Evolutionary conservation across 176 grass and related monocot genomes (phyloP).

Genomic region (Avena atlantica): DNA sequence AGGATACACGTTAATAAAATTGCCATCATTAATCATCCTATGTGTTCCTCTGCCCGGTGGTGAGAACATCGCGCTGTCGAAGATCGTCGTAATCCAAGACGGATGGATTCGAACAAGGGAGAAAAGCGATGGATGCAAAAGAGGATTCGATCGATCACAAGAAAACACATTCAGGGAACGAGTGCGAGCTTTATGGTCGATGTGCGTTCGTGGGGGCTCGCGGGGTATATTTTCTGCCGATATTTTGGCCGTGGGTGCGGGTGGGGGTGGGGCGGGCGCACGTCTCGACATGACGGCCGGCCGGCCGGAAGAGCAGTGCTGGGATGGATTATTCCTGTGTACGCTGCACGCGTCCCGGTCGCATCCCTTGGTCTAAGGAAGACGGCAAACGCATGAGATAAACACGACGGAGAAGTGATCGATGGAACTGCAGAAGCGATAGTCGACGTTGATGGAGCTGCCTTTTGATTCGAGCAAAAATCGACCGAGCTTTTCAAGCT

Average conservation of each 20-base stretch:
- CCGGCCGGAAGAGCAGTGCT: too few relatives aligned
- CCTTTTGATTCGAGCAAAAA: background rate
- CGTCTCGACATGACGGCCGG: background rate
- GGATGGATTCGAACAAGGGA: too few relatives aligned
- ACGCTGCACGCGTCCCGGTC: background rate
- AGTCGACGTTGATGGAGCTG: background rate
- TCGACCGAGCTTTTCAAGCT: background rate
- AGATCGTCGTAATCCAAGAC: too few relatives aligned
- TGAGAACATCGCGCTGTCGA: too few relatives aligned
- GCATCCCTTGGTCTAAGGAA: slow-evolving; percentile 6
- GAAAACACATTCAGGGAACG: too few relatives aligned
- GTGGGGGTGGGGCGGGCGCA: slow-evolving; percentile 10
- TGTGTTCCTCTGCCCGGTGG: too few relatives aligned
- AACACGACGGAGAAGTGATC: too few relatives aligned
- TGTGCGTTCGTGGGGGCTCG: background rate
- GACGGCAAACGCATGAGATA: background rate
- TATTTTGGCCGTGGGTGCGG: background rate
- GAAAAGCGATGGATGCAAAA: too few relatives aligned
- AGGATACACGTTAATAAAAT: too few relatives aligned
- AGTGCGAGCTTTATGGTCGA: too few relatives aligned
- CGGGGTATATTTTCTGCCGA: background rate
- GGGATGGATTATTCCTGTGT: background rate
- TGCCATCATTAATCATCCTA: too few relatives aligned
- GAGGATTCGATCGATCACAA: too few relatives aligned
- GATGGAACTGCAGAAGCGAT: background rate